Evolutionary conservation across 169 alveolate genomes (phyloP), one percentile per base, ranked within the genome.

Genomic region (Cryptosporidium baileyi): DNA sequence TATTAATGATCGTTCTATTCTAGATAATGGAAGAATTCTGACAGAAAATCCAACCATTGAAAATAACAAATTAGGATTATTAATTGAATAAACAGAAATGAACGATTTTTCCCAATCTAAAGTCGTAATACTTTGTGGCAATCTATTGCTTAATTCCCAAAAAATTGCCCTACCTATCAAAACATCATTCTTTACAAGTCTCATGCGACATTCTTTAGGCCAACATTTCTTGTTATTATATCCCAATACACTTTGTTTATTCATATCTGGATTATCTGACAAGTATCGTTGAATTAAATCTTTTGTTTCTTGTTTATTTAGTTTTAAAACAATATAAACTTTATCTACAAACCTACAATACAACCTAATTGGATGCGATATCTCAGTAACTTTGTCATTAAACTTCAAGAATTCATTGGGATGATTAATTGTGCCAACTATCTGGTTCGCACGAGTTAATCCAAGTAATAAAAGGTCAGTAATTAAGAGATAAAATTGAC

Each of bases 151-250:
- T 67, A 98, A 96, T 93, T 98, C 99, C 99, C 99, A 98, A 89
- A 98, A 98, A 17, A 97, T 98, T 1, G 99, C 99, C 62, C 99
- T 95, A 0, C 99, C 99, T 57, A 97, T 92, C 89, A 98, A 96
- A 28, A 98, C 99, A 91, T 97, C 99, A 89, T 96, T 98, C 80
- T 93, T 94, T 97, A 96, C 96, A 82, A 98, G 91, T 63, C 99
- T 93, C 99, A 98, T 98, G 54, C 99, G 92, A 89, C 99, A 97
- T 80, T 98, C 99, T 65, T 96, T 95, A 22, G 99, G 99, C 99
- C 99, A 98, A 91, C 99, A 98, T 61, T 95, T 95, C 92, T 98
- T 98, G 92, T 98, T 98, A 90, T 97, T 97, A 93, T 98, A 98
- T 24, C 99, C 99, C 26, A 97, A 98, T 28, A 98, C 93, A 88